Evolutionary conservation across 2,329 filamentous ascomycete genomes (phyloP), one percentile per base, ranked within the genome.

Genomic region (Pseudogymnoascus pannorum): DNA sequence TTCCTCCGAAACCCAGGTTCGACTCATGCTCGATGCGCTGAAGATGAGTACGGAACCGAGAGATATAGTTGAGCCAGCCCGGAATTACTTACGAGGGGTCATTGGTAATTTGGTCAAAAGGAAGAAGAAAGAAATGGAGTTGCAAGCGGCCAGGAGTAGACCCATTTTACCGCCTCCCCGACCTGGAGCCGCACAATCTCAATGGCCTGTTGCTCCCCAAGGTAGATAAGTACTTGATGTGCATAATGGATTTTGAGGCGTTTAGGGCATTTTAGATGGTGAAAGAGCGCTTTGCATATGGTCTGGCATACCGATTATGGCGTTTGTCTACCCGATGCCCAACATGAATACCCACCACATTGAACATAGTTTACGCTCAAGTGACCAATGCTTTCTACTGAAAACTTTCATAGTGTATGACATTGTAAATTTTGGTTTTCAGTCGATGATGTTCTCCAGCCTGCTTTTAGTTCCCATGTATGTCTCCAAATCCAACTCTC

Each of bases 11-110:
- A 81, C 79, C 2, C 81, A 89, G 68, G 77, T 91, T 14, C 78
- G 81, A 60, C 75, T 81, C 18, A 87, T 91, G 78, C 74, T 91
- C 14, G 79, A 84, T 61, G 80, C 82, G 0, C 72, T 91, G 20
- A 84, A 84, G 67, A 73, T 77, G 60, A 85, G 81, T 60, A 78
- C 77, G 0, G 86, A 88, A 68, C 75, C 78, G 9, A 74, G 74
- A 24, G 75, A 81, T 18, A 70, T 84, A 6, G 75, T 87, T 9
- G 76, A 79, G 9, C 69, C 26, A 33, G 61, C 64, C 5, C 59
- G 60, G 9, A 51, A 4, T 6, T 61, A 64, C 54, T 42, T 64
- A 14, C 48, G 61, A 8, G 61, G 48, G 2, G 48, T 63, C 6
- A 35, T 64, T 20, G 42, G 42, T 14, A 31, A 60, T 31, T 48